Percentiles rank a stretch among this genome's conserved stretches.
phyloP scores from a whole-genome alignment of 305 asterid genomes.

The Fraxinus greggii region DNA sequence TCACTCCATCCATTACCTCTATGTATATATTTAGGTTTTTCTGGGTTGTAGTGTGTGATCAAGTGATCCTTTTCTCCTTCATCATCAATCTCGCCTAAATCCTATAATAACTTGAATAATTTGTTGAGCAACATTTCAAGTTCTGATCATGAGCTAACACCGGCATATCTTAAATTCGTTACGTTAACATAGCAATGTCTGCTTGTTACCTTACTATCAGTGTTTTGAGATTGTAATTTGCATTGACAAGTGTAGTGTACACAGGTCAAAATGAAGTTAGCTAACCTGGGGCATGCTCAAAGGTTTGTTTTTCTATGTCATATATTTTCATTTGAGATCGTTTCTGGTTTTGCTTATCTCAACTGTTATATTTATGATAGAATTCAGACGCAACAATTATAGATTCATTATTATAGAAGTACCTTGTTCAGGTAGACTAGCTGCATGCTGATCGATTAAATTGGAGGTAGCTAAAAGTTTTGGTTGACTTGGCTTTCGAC shows the following conservation, averaged over 20 bases:
- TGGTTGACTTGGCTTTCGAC: not conserved
- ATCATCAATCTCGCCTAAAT: not conserved
- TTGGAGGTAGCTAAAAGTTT: not conserved
- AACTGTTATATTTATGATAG: not conserved
- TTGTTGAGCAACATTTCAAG: not conserved
- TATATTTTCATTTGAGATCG: not conserved
- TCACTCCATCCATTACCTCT: not conserved
- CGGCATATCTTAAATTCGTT: not conserved
- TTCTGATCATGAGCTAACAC: not conserved
- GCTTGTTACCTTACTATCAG: not conserved
- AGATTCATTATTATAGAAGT: not conserved
- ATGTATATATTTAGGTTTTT: not conserved
- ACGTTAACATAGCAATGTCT: not conserved
- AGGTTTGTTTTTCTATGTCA: constrained; percentile 44
- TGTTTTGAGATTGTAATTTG: constrained; percentile 16
- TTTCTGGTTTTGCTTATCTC: not conserved
- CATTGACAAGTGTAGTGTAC: constrained; percentile 29
- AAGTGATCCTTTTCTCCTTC: not conserved
- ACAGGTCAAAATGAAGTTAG: constrained; percentile 87
- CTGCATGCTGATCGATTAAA: not conserved
- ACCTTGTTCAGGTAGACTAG: not conserved
- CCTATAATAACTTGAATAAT: not conserved
- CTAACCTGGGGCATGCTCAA: constrained; percentile 78
- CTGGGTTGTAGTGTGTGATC: not conserved
- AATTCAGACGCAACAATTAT: not conserved